These are phyloP conservation scores for Paraglomus occultum DNA, from an alignment of 192 early-diverging fungal genomes.

Conservation along the genomic window DNA sequence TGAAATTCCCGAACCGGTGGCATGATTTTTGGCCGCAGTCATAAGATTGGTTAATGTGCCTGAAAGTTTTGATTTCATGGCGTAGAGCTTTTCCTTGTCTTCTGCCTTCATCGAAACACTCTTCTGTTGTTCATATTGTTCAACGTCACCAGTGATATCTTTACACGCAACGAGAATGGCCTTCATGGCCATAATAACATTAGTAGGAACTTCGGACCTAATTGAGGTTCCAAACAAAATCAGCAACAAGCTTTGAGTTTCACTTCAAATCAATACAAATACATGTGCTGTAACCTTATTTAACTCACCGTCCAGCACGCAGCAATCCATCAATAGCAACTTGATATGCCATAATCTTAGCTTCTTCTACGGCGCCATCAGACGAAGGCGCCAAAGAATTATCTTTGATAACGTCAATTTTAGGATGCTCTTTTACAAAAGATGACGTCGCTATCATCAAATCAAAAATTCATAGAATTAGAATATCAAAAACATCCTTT, in stretches of 20 bases:
- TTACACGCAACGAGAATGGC: slow-evolving; percentile 81
- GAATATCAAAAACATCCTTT: neutral
- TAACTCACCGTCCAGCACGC: slow-evolving; percentile 64
- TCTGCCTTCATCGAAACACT: slow-evolving; percentile 46
- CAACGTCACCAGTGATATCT: slow-evolving; percentile 79
- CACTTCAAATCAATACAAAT: neutral
- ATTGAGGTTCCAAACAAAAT: neutral
- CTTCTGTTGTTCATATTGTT: slow-evolving; percentile 56
- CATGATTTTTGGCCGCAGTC: slow-evolving; percentile 72
- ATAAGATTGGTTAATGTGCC: slow-evolving; percentile 65
- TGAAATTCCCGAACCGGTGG: slow-evolving; percentile 60
- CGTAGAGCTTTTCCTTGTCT: slow-evolving; percentile 49
- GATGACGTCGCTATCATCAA: slow-evolving; percentile 34
- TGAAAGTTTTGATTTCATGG: slow-evolving; percentile 63
- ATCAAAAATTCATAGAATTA: slow-evolving; percentile 11
- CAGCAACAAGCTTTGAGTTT: slow-evolving; percentile 9
- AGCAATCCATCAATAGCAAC: slow-evolving; percentile 81
- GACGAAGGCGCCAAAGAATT: slow-evolving; percentile 36
- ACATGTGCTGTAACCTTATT: neutral
- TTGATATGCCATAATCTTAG: slow-evolving; percentile 72
- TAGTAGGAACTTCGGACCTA: slow-evolving; percentile 66
- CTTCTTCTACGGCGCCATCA: slow-evolving; percentile 69
- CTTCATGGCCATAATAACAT: slow-evolving; percentile 81
- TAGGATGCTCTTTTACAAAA: slow-evolving; percentile 46
- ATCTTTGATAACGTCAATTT: slow-evolving; percentile 39